phyloP scores from a whole-genome alignment of 1,284 basidiomycete species.

The Earliella scabrosa region DNA sequence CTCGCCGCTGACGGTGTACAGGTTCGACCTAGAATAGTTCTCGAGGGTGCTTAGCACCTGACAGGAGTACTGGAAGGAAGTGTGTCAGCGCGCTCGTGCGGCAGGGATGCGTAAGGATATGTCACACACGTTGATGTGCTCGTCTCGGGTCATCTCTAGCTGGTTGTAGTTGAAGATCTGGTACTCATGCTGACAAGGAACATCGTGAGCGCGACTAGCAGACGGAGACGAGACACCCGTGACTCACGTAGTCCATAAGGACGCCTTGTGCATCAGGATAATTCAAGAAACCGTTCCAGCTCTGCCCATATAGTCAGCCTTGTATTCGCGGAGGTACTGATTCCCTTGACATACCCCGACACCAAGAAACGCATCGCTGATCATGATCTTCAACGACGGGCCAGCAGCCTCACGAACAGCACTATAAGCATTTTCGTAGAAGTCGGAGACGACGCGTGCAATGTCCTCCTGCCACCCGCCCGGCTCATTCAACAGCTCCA shows the following conservation, averaged over 20 bases:
- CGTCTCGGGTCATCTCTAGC: conserved; percentile 54
- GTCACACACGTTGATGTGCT: conserved; percentile 57
- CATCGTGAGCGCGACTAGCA: neutral
- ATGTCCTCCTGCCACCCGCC: conserved; percentile 55
- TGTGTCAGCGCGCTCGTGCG: no score
- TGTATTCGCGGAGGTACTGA: neutral
- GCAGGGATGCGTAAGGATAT: no score
- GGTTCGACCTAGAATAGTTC: conserved; percentile 50
- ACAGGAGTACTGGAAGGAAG: conserved; percentile 30
- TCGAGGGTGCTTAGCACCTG: conserved; percentile 28
- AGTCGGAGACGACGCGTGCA: conserved; percentile 48
- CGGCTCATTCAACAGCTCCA: conserved; percentile 71
- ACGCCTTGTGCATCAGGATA: conserved; percentile 54
- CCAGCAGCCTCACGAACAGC: conserved; percentile 54
- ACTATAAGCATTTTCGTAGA: conserved; percentile 60
- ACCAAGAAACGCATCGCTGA: conserved; percentile 76
- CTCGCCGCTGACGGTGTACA: conserved; percentile 74
- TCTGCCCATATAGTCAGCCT: conserved; percentile 35
- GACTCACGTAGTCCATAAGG: conserved; percentile 62
- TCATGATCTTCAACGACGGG: conserved; percentile 59
- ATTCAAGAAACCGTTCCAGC: conserved; percentile 67
- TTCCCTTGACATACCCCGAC: conserved; percentile 53
- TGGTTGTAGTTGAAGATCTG: conserved; percentile 75
- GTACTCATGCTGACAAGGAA: conserved; percentile 66
- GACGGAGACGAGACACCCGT: conserved; percentile 16